Conservation (phyloP, 2,329 filamentous ascomycete genomes). For the Rutstroemia sp. region DNA sequence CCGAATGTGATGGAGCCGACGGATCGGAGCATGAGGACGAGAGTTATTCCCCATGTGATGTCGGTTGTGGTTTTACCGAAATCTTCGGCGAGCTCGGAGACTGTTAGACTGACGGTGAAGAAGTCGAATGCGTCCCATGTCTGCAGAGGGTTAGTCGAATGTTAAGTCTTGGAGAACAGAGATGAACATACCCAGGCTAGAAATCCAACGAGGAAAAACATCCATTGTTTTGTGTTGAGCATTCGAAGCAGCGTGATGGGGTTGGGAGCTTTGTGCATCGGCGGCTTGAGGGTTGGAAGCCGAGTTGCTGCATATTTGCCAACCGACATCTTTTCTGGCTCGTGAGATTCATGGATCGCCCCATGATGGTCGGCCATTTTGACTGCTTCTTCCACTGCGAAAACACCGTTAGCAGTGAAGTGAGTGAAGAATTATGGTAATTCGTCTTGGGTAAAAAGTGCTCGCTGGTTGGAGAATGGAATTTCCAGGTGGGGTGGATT, state of each 20-base stretch:
- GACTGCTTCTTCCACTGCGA: background rate
- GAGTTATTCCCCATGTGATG: constrained; percentile 67
- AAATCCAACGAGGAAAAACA: constrained; percentile 70
- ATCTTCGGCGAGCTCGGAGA: constrained; percentile 57
- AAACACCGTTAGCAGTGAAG: too few species aligned
- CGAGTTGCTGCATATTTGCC: constrained; percentile 42
- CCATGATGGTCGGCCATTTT: constrained; percentile 1
- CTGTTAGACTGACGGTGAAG: constrained; percentile 72
- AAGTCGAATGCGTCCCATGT: constrained; percentile 80
- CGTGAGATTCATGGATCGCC: constrained; percentile 14
- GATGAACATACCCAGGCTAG: constrained; percentile 48
- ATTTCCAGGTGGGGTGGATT: too few species aligned
- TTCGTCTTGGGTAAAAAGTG: too few species aligned
- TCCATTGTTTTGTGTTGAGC: constrained; percentile 59
- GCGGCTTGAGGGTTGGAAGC: constrained; percentile 48
- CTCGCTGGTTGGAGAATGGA: too few species aligned
- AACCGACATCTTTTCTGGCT: constrained; percentile 17
- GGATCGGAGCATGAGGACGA: constrained; percentile 67
- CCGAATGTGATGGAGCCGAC: constrained; percentile 72
- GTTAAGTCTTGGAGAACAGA: background rate
- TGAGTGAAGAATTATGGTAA: too few species aligned
- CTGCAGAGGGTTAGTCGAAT: constrained; percentile 6
- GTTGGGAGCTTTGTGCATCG: constrained; percentile 57
- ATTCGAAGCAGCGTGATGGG: constrained; percentile 61
- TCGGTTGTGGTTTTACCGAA: constrained; percentile 54